These are phyloP conservation scores for Tritrichomonas musculus DNA, from an alignment of 208 protist species.

Conservation along the genomic window DNA sequence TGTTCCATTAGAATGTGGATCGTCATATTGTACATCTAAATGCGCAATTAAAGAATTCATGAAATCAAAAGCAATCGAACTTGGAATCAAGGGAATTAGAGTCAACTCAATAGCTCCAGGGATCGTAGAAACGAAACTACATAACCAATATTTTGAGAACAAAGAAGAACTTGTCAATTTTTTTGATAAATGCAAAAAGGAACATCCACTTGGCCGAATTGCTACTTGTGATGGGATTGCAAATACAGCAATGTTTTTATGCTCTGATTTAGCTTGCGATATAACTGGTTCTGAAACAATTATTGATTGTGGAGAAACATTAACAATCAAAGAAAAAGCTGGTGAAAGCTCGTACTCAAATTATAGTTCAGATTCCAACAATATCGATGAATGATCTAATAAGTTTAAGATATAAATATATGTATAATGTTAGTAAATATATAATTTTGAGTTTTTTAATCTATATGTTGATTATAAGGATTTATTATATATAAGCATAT, in stretches of 20 bases:
- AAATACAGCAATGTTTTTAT: neutral
- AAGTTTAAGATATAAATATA: no score
- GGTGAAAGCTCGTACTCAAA: no score
- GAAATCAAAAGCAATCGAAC: neutral
- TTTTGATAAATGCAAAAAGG: neutral
- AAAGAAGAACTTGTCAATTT: slow-evolving; percentile 9
- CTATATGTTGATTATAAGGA: no score
- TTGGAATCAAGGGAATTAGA: neutral
- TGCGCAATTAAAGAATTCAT: neutral
- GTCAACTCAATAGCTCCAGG: neutral
- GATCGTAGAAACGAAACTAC: neutral
- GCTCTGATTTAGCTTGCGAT: neutral
- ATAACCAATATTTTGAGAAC: neutral
- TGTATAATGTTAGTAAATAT: no score
- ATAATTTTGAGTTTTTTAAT: no score
- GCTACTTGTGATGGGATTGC: neutral
- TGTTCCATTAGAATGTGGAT: neutral
- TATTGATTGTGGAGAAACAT: slow-evolving; percentile 3
- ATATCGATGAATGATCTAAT: no score
- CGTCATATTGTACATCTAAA: neutral
- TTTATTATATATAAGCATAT: no score
- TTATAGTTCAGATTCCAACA: no score
- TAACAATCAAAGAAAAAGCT: no score
- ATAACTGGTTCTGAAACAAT: neutral
- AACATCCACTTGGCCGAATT: neutral